Conservation (phyloP, 331 rosid genomes). For the Quercus lobata region DNA sequence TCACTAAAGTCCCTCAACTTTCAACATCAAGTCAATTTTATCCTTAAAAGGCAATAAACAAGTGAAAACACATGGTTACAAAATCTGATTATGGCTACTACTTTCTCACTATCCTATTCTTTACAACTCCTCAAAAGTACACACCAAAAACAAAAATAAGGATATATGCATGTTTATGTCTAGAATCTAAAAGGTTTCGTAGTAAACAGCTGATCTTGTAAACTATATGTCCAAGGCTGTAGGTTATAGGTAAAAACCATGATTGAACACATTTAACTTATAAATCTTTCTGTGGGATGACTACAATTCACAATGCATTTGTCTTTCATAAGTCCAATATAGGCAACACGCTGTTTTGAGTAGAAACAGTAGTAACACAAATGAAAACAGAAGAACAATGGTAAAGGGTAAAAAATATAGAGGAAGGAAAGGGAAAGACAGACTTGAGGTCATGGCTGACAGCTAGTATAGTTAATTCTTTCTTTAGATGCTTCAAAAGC, state of each 20-base stretch:
- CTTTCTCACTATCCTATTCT: neutral
- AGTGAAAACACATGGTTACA: too few species aligned
- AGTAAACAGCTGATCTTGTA: neutral
- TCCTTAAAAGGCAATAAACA: too few species aligned
- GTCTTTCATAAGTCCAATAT: neutral
- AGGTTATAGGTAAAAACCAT: neutral
- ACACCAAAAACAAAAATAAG: neutral
- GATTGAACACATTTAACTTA: neutral
- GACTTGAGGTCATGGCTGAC: conserved; percentile 94
- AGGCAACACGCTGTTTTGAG: neutral
- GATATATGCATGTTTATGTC: neutral
- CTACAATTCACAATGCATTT: neutral
- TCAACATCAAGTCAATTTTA: too few species aligned
- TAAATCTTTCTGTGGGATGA: neutral
- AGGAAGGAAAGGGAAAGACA: conserved; percentile 15
- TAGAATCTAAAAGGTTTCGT: neutral
- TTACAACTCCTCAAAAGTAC: neutral
- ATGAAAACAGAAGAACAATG: conserved; percentile 3
- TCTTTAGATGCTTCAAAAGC: conserved; percentile 79
- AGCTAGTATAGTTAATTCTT: conserved; percentile 73
- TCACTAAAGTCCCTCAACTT: too few species aligned
- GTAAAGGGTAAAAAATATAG: neutral
- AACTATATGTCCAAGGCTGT: neutral
- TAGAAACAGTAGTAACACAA: conserved; percentile 1
- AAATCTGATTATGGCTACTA: neutral